Conservation (phyloP, 176 grass and related monocot species). For the Guadua angustifolia region DNA sequence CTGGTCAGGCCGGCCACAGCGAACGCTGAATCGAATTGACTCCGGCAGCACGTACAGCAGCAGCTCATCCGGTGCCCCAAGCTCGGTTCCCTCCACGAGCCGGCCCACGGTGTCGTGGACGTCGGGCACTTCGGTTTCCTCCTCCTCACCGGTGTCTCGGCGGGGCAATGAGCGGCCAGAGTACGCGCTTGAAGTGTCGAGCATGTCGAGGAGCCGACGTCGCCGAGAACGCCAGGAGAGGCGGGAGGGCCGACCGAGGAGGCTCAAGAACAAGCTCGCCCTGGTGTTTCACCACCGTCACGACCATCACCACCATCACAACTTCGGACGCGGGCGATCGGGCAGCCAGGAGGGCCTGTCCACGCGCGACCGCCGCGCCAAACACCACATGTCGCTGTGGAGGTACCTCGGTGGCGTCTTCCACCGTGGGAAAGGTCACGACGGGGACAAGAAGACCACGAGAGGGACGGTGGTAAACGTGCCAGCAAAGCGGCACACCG, state of each 20-base stretch:
- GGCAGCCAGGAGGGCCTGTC: neutral
- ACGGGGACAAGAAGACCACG: neutral
- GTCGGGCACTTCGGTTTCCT: neutral
- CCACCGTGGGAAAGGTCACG: conserved; percentile 24
- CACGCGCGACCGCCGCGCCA: neutral
- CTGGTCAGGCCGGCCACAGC: neutral
- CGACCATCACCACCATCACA: conserved; percentile 60
- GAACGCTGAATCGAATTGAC: neutral
- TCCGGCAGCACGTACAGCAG: conserved; percentile 27
- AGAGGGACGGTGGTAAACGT: neutral
- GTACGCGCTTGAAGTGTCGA: neutral
- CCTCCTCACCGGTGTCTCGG: neutral
- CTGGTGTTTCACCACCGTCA: conserved; percentile 68
- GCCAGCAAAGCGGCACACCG: conserved; percentile 9
- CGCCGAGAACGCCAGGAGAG: conserved; percentile 18
- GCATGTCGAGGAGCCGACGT: neutral
- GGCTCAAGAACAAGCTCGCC: conserved; percentile 60
- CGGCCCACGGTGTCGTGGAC: neutral
- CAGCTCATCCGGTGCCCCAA: neutral
- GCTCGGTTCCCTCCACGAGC: conserved; percentile 14
- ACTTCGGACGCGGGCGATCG: neutral
- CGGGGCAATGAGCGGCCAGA: neutral
- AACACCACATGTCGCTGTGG: conserved; percentile 44
- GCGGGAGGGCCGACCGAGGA: conserved; percentile 38
- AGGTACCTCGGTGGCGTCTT: conserved; percentile 43